Evolutionary conservation across 1,284 basidiomycete species (phyloP).

Genomic region (Pseudozyma sp.): DNA sequence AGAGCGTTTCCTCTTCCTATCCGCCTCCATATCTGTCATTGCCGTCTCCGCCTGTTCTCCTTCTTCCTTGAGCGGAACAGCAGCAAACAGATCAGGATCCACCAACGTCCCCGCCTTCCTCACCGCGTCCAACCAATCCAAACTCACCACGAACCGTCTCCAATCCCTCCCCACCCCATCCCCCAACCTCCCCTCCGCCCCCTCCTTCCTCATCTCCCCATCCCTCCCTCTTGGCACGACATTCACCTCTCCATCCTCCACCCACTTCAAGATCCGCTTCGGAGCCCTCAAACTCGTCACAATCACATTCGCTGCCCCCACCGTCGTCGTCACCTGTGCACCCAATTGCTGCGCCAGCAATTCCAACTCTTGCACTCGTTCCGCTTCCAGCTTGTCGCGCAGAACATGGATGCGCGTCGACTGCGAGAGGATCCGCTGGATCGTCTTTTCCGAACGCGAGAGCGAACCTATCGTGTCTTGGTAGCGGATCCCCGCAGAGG

Average conservation of each 20-base stretch:
- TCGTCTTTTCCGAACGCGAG: constrained; percentile 14
- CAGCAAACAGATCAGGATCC: constrained; percentile 40
- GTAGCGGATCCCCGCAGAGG: constrained; percentile 11
- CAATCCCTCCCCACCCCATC: constrained; percentile 27
- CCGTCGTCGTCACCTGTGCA: constrained; percentile 26
- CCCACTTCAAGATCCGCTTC: constrained; percentile 38
- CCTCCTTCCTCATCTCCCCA: neutral
- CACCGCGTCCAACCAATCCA: constrained; percentile 34
- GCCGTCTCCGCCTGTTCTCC: neutral
- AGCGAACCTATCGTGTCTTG: constrained; percentile 34
- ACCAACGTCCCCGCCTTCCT: constrained; percentile 20
- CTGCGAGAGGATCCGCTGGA: constrained; percentile 29
- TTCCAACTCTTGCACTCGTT: constrained; percentile 1
- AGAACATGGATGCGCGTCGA: constrained; percentile 42
- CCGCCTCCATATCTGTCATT: neutral
- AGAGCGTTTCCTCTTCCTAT: constrained; percentile 18
- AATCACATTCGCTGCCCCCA: constrained; percentile 32
- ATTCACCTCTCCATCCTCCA: constrained; percentile 20
- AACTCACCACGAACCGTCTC: constrained; percentile 39
- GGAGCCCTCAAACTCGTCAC: constrained; percentile 41
- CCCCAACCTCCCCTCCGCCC: constrained; percentile 13
- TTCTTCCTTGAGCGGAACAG: constrained; percentile 15
- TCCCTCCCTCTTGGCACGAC: constrained; percentile 3
- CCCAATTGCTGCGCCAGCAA: constrained; percentile 28
- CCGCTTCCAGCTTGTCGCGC: constrained; percentile 32